Evolutionary conservation across 2,329 filamentous ascomycete species (phyloP).

Genomic region (Simplicillium aogashimaense): DNA sequence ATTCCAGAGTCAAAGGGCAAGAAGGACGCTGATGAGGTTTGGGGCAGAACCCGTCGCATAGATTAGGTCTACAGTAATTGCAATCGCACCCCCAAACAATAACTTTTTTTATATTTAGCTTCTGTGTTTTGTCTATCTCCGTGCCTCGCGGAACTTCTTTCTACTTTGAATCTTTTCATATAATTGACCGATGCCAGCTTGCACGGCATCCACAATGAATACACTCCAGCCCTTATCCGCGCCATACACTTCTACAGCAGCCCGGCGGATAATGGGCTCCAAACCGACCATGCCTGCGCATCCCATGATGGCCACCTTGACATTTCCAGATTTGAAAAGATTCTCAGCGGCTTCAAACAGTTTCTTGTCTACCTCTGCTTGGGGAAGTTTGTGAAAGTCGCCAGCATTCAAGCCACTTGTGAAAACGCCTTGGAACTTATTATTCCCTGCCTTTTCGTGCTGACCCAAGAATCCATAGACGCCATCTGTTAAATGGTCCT

Average conservation of each 20-base stretch:
- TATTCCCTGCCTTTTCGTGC: constrained; percentile 18
- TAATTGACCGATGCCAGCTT: constrained; percentile 55
- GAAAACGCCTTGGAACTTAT: constrained; percentile 66
- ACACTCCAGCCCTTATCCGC: constrained; percentile 43
- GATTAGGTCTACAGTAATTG: constrained; percentile 25
- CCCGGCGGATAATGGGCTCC: constrained; percentile 63
- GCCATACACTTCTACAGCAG: constrained; percentile 56
- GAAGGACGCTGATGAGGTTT: constrained; percentile 79
- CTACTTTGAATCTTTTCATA: constrained; percentile 40
- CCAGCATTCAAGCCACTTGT: constrained; percentile 73
- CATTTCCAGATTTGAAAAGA: constrained; percentile 45
- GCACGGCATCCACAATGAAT: constrained; percentile 71
- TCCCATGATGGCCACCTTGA: constrained; percentile 69
- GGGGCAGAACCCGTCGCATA: constrained; percentile 55
- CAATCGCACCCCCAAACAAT: not conserved
- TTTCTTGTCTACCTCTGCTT: constrained; percentile 51
- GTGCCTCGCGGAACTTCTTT: too few species aligned
- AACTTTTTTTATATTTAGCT: not conserved
- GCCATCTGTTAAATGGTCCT: constrained; percentile 57
- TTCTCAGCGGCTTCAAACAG: constrained; percentile 61
- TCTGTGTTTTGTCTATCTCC: too few species aligned
- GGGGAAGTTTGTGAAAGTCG: constrained; percentile 64
- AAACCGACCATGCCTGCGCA: constrained; percentile 89
- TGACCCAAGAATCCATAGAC: constrained; percentile 55
- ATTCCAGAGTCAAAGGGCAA: constrained; percentile 89